Evolutionary conservation across 192 early-diverging fungal genomes (phyloP).

Genomic region (Backusella westeae): DNA sequence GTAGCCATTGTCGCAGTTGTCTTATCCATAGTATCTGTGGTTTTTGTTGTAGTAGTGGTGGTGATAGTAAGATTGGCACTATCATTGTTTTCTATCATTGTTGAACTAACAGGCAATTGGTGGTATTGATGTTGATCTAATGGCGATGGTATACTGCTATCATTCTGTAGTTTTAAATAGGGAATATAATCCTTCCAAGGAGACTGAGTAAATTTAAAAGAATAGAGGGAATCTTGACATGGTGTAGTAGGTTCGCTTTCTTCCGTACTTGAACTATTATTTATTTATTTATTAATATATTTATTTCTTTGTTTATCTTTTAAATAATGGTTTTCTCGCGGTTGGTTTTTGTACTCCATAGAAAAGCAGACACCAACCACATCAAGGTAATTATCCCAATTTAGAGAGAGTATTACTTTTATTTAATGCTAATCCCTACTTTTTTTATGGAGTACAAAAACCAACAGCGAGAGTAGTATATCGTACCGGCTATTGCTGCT

Average conservation of each 20-base stretch:
- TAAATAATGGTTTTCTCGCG: not conserved
- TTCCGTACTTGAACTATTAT: constrained; percentile 5
- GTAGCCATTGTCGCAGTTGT: not conserved
- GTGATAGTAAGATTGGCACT: not conserved
- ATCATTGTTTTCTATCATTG: not conserved
- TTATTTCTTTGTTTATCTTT: not conserved
- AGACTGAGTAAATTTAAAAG: not conserved
- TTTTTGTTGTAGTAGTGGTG: not conserved
- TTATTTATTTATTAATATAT: not conserved
- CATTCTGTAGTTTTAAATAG: not conserved
- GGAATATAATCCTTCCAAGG: not conserved
- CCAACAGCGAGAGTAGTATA: not conserved
- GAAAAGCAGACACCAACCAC: too few relatives aligned
- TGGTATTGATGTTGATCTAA: not conserved
- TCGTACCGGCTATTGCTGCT: not conserved
- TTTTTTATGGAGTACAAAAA: too few relatives aligned
- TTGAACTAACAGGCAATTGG: not conserved
- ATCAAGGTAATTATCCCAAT: too few relatives aligned
- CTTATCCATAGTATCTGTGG: too few relatives aligned
- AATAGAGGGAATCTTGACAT: not conserved
- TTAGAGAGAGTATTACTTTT: too few relatives aligned
- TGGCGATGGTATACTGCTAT: not conserved
- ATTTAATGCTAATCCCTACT: too few relatives aligned
- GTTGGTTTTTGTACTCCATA: too few relatives aligned
- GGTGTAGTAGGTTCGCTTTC: not conserved